These are phyloP conservation scores for Marchantia paleacea DNA, from an alignment of 225 moss, liverwort and hornwort genomes.

Conservation along the genomic window DNA sequence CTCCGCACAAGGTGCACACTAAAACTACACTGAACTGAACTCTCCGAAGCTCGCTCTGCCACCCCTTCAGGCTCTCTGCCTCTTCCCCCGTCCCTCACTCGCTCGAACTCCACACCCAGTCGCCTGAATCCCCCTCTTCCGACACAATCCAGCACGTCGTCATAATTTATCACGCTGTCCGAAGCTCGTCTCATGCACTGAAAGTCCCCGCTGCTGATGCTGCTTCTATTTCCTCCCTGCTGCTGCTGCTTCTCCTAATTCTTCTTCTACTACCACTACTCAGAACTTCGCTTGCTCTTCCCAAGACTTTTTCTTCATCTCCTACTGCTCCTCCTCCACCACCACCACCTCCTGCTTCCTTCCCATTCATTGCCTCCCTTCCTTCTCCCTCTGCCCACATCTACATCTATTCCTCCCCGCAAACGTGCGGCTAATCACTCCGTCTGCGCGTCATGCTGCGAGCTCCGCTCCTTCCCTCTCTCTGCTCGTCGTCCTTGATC, in stretches of 20 bases:
- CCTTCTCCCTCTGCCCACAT: too few species aligned
- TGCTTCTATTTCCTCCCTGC: background rate
- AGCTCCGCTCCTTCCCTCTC: background rate
- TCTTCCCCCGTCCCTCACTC: background rate
- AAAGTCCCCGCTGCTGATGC: background rate
- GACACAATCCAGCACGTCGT: background rate
- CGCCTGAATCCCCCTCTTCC: background rate
- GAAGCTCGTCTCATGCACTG: background rate
- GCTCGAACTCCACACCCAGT: background rate
- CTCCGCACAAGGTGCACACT: background rate
- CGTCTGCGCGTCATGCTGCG: background rate
- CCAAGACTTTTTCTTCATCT: background rate
- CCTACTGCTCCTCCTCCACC: background rate
- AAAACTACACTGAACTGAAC: background rate
- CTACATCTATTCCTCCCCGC: background rate
- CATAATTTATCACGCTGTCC: background rate
- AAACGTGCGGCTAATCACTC: constrained; percentile 5
- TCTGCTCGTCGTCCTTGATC: background rate
- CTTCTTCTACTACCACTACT: too few species aligned
- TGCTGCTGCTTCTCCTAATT: background rate
- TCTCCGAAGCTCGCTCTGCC: background rate
- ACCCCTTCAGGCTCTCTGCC: background rate
- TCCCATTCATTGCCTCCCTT: background rate
- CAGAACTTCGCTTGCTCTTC: too few species aligned
- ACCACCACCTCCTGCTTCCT: background rate